Conservation (phyloP, 768 basidiomycete genomes). For the Dentipellis fragilis region DNA sequence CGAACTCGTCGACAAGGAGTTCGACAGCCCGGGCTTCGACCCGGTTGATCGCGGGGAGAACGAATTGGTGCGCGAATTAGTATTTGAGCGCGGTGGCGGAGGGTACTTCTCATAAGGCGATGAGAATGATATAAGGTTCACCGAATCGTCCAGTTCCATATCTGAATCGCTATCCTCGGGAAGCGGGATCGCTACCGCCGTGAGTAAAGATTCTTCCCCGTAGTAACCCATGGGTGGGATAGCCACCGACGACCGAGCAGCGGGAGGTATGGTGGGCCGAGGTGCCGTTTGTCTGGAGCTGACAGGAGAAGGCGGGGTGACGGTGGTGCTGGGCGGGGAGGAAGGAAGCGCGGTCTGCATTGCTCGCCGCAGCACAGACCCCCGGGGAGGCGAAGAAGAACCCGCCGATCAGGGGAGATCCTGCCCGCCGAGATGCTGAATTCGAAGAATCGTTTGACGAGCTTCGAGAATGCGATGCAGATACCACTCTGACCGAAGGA, state of each 20-base stretch:
- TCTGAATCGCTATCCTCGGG: slow-evolving; percentile 69
- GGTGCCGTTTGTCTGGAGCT: background rate
- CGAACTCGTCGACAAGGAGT: slow-evolving; percentile 45
- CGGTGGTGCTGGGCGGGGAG: slow-evolving; percentile 18
- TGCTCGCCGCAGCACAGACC: slow-evolving; percentile 20
- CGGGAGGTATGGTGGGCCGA: slow-evolving; percentile 4
- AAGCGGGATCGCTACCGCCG: slow-evolving; percentile 65
- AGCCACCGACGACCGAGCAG: background rate
- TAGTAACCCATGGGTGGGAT: slow-evolving; percentile 16
- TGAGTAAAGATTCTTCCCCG: slow-evolving; percentile 32
- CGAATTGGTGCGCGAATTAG: slow-evolving; percentile 32
- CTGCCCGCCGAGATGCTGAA: slow-evolving; percentile 5
- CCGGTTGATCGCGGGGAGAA: slow-evolving; percentile 45
- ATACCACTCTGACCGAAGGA: background rate
- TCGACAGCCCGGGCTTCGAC: slow-evolving; percentile 35
- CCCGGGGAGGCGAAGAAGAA: slow-evolving; percentile 17
- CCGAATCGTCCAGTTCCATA: slow-evolving; percentile 37
- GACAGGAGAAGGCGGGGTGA: slow-evolving; percentile 11
- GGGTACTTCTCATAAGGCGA: slow-evolving; percentile 46
- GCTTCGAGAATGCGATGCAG: slow-evolving; percentile 11
- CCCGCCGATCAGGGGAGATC: slow-evolving; percentile 13
- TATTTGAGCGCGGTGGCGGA: slow-evolving; percentile 24
- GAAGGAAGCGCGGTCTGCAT: slow-evolving; percentile 24
- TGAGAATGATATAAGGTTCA: slow-evolving; percentile 65
- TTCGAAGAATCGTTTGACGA: slow-evolving; percentile 11